Evolutionary conservation across 305 asterid species (phyloP), one percentile per base, ranked within the genome.

Genomic region (Solanum hybrid): DNA sequence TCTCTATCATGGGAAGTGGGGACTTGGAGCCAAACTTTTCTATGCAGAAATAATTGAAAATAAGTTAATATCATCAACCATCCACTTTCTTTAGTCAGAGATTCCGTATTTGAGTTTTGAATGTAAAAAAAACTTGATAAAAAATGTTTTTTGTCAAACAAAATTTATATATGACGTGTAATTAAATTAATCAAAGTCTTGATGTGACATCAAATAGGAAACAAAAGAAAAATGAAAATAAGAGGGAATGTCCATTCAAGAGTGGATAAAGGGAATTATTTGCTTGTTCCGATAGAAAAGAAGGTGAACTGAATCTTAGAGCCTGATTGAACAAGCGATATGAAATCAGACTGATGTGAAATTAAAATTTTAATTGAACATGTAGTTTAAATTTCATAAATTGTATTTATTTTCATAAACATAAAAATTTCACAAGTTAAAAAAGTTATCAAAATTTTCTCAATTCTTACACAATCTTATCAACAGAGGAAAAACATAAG

Each of bases 111-210:
- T 26, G 9, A 24, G 1, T 12, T n/a, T 69, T 69, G 8, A 69
- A 11, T 4, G 4, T 24, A 1, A n/a, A 0, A 11, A 0, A 29
- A 29, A 29, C 2, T 29, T 2, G 1, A 40, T 40, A 40, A 40
- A 3, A 3, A 7, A 8, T 29, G 0, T 73, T 29, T 73, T 29
- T 3, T 2, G 0, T 72, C 7, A 13, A 17, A 17, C 0, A 1
- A 17, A 46, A 17, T 0, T 56, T 56, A 7, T 17, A 17, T 17
- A 7, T 56, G 4, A 0, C 1, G 0, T 60, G 12, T 1, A 60
- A 20, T 3, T 0, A 0, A 20, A 20, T 60, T 60, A 60, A 60
- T 60, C 2, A 1, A 20, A 60, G 71, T 0, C 9, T 60, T 60
- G 26, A 0, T 20, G 2, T 60, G 27, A 64, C 12, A 64, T 64